Conservation (phyloP, 139 green algal genomes). For the Picochlorum costavermella region DNA sequence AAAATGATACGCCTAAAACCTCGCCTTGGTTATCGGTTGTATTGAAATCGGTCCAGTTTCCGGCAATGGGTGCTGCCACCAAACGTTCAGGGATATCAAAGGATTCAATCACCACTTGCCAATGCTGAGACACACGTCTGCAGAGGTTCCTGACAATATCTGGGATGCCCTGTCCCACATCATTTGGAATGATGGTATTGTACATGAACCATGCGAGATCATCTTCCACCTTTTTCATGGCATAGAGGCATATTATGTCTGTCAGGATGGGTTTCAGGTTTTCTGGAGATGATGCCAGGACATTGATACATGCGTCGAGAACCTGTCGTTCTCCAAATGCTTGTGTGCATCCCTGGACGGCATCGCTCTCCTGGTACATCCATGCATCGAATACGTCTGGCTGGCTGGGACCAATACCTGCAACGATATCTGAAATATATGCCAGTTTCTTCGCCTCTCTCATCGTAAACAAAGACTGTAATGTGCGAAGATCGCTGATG, state of each 20-base stretch:
- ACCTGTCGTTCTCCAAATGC: constrained; percentile 76
- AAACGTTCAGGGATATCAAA: constrained; percentile 84
- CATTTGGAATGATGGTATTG: constrained; percentile 45
- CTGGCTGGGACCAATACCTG: neutral
- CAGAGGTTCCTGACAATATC: constrained; percentile 40
- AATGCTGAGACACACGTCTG: constrained; percentile 33
- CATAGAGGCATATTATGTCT: constrained; percentile 53
- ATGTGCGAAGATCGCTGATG: constrained; percentile 21
- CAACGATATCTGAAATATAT: constrained; percentile 47
- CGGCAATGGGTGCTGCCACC: constrained; percentile 73
- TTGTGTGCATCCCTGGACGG: constrained; percentile 53
- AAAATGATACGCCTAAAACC: constrained; percentile 31
- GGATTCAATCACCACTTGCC: constrained; percentile 41
- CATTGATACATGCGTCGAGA: constrained; percentile 45
- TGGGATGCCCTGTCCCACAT: constrained; percentile 31
- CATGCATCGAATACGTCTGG: constrained; percentile 69
- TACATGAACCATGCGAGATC: constrained; percentile 69
- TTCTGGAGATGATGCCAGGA: constrained; percentile 17
- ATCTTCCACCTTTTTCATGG: constrained; percentile 51
- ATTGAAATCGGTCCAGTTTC: constrained; percentile 79
- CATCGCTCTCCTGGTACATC: constrained; percentile 78
- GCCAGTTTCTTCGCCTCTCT: constrained; percentile 54
- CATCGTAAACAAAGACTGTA: constrained; percentile 32
- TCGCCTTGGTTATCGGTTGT: constrained; percentile 44
- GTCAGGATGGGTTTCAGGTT: constrained; percentile 35